A percentile compares a stretch with the other conserved stretches of the same genome.
Evolutionary conservation across 495 filamentous ascomycete genomes (phyloP).

Genomic region (Halenospora varia): DNA sequence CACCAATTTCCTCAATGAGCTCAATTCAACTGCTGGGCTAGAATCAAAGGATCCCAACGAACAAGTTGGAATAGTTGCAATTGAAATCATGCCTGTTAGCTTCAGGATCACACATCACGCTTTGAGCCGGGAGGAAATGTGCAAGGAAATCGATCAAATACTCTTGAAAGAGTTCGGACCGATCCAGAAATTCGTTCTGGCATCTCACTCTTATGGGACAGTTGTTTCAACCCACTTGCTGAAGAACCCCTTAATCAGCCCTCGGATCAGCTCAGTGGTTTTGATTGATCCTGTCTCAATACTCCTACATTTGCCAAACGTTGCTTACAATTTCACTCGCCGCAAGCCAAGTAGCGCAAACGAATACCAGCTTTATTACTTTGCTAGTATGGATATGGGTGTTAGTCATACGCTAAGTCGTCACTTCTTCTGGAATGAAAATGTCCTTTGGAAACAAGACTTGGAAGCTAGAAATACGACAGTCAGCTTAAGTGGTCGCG

Average conservation of each 20-base stretch:
- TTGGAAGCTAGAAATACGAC: slow-evolving; percentile 19
- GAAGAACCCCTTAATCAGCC: slow-evolving; percentile 34
- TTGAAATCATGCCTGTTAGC: slow-evolving; percentile 61
- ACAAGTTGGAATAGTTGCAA: slow-evolving; percentile 58
- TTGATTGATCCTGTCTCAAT: slow-evolving; percentile 65
- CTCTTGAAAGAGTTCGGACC: slow-evolving; percentile 51
- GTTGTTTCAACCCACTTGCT: slow-evolving; percentile 61
- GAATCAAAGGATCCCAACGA: slow-evolving; percentile 26
- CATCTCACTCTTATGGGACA: slow-evolving; percentile 59
- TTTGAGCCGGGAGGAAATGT: slow-evolving; percentile 41
- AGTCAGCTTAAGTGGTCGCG: slow-evolving; percentile 51
- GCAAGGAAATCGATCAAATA: slow-evolving; percentile 40
- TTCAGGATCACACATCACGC: slow-evolving; percentile 52
- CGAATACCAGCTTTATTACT: slow-evolving; percentile 64
- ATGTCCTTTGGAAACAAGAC: slow-evolving; percentile 64
- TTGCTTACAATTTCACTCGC: slow-evolving; percentile 67
- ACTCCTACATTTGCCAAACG: slow-evolving; percentile 60
- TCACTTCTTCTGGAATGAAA: slow-evolving; percentile 66
- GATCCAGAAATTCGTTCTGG: slow-evolving; percentile 44
- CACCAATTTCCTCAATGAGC: slow-evolving; percentile 45
- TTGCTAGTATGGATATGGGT: slow-evolving; percentile 60
- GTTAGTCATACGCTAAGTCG: slow-evolving; percentile 54
- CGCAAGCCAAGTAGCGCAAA: slow-evolving; percentile 51
- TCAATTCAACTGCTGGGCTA: slow-evolving; percentile 34
- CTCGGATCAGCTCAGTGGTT: slow-evolving; percentile 43